phyloP scores from a whole-genome alignment of 345 rosid species.

The Rhodamnia rubescens region DNA sequence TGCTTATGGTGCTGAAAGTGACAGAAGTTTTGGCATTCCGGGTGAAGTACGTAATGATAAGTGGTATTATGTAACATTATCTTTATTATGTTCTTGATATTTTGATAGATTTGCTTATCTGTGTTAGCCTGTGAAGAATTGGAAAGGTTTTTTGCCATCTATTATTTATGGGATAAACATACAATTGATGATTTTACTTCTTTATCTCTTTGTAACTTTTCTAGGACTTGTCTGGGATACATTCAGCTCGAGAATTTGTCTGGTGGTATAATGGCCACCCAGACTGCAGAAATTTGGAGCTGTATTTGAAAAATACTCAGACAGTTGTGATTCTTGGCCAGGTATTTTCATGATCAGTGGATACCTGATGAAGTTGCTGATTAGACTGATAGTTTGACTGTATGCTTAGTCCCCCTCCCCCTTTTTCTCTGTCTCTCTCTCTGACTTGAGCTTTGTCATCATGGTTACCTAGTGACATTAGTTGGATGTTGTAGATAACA shows the following conservation, averaged over 20 bases:
- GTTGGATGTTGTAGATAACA: not conserved
- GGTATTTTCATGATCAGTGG: constrained; percentile 21
- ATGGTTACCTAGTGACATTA: not conserved
- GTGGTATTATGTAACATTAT: not conserved
- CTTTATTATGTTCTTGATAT: not conserved
- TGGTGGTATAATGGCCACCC: constrained; percentile 99
- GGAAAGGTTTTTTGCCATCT: accelerated
- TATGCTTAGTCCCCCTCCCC: not conserved
- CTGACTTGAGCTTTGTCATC: not conserved
- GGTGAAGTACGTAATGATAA: constrained; percentile 48
- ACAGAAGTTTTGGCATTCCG: constrained; percentile 66
- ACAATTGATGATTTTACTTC: not conserved
- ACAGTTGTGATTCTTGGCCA: constrained; percentile 81
- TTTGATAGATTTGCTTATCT: not conserved
- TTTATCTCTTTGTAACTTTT: not conserved
- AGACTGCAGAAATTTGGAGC: constrained; percentile 47
- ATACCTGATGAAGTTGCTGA: not conserved
- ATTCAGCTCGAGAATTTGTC: constrained; percentile 91
- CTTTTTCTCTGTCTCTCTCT: not conserved
- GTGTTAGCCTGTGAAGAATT: not conserved
- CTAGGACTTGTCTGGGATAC: constrained; percentile 58
- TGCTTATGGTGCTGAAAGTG: constrained; percentile 96
- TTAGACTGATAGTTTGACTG: not conserved
- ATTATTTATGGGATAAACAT: not conserved
- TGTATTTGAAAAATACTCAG: constrained; percentile 60